phyloP scores from a whole-genome alignment of 768 basidiomycete species.

The Chalciporus sphaerocephalus region DNA sequence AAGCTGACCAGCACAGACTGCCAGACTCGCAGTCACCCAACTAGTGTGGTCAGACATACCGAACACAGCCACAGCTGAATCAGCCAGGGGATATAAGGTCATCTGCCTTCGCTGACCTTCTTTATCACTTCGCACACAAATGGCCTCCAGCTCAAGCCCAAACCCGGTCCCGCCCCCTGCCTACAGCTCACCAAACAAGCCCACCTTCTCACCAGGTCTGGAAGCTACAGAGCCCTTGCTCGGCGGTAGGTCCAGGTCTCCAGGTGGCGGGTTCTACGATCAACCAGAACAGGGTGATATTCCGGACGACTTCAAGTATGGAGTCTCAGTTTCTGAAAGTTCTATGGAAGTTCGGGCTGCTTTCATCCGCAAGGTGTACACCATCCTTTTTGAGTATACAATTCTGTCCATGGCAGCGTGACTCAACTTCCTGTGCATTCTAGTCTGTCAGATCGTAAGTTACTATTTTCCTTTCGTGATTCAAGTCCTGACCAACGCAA shows the following conservation, averaged over 20 bases:
- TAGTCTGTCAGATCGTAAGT: slow-evolving; percentile 72
- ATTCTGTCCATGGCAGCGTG: not conserved
- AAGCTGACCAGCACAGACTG: not conserved
- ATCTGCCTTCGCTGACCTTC: slow-evolving; percentile 8
- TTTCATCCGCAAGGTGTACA: slow-evolving; percentile 90
- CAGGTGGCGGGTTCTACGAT: slow-evolving; percentile 58
- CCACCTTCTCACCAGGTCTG: slow-evolving; percentile 34
- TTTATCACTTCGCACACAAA: slow-evolving; percentile 33
- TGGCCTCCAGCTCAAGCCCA: slow-evolving; percentile 49
- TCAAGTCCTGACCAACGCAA: slow-evolving; percentile 2
- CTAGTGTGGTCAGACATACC: too few relatives aligned
- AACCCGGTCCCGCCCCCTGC: slow-evolving; percentile 61
- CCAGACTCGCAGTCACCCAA: too few relatives aligned
- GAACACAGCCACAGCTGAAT: slow-evolving; percentile 29
- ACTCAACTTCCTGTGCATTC: slow-evolving; percentile 3
- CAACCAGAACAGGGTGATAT: slow-evolving; percentile 71
- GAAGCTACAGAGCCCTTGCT: slow-evolving; percentile 54
- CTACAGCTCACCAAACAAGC: slow-evolving; percentile 45
- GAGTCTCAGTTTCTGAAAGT: slow-evolving; percentile 74
- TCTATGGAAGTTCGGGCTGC: slow-evolving; percentile 73
- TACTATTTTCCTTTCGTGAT: not conserved
- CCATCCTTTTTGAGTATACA: slow-evolving; percentile 69
- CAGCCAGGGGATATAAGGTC: slow-evolving; percentile 21
- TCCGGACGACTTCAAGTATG: slow-evolving; percentile 96
- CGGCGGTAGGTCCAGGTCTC: slow-evolving; percentile 42